These are phyloP conservation scores for Excoecaria agallocha DNA, from an alignment of 345 rosid species.

Conservation along the genomic window DNA sequence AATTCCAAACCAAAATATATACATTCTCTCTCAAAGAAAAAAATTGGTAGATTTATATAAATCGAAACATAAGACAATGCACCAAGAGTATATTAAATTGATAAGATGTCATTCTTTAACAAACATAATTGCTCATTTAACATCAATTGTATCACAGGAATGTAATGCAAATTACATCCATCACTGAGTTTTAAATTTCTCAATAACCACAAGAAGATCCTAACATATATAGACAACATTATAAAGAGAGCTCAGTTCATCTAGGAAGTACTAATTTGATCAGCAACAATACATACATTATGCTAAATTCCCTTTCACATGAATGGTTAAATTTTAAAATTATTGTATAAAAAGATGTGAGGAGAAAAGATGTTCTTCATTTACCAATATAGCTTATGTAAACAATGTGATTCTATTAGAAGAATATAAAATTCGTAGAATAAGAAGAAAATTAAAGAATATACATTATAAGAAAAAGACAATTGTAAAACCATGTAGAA, in stretches of 20 bases:
- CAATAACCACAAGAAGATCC: not conserved
- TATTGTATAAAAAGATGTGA: not conserved
- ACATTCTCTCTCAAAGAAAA: too few species aligned
- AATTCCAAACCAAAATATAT: too few species aligned
- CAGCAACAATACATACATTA: not conserved
- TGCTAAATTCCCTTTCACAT: not conserved
- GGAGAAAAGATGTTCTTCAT: not conserved
- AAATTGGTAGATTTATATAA: too few species aligned
- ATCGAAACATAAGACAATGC: too few species aligned
- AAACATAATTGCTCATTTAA: too few species aligned
- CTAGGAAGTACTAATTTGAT: not conserved
- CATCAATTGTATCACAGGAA: too few species aligned
- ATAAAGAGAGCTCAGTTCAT: not conserved
- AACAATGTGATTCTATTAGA: too few species aligned
- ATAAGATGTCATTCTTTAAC: too few species aligned
- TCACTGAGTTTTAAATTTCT: too few species aligned
- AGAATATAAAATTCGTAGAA: too few species aligned
- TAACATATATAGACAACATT: not conserved
- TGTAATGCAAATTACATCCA: too few species aligned
- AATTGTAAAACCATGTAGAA: not conserved
- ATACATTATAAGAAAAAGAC: not conserved
- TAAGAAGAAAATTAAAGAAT: not conserved
- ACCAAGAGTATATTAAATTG: too few species aligned
- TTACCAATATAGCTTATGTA: not conserved
- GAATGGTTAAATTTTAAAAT: not conserved